phyloP scores from a whole-genome alignment of 164 flowering plant genomes.

The Aristolochia californica region DNA sequence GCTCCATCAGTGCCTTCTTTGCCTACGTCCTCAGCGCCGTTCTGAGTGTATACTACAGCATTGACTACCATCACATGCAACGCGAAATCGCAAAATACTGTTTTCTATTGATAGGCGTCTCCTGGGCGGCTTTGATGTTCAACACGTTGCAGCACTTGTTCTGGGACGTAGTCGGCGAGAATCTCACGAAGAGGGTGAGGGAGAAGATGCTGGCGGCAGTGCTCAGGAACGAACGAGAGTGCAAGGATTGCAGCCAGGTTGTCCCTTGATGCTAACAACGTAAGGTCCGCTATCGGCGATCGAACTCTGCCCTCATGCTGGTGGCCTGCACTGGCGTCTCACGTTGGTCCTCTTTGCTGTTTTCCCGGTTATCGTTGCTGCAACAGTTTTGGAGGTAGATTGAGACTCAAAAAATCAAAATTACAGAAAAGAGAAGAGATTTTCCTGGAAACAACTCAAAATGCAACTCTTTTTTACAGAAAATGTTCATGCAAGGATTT shows the following conservation, averaged over 20 bases:
- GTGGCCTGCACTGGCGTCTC: conserved; percentile 98
- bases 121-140: conserved; percentile 83
- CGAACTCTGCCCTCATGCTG: conserved; percentile 83
- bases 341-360: conserved; percentile 91
- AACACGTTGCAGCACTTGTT: conserved; percentile 85
- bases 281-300: conserved; percentile 95
- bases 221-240: conserved; percentile 83
- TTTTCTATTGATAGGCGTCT: conserved; percentile 77
- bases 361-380: conserved; percentile 94
- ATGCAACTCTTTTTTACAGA: conserved; percentile 54
- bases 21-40: conserved; percentile 95
- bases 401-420: no score
- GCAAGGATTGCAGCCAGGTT: conserved; percentile 78
- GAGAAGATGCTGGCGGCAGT: conserved; percentile 88
- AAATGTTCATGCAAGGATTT: conserved; percentile 96
- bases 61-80: conserved; percentile 62
- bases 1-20: conserved; percentile 79
- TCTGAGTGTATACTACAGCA: conserved; percentile 82
- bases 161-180: conserved; percentile 97
- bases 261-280: conserved; percentile 91
- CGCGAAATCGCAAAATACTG: conserved; percentile 75
- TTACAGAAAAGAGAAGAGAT: no score
- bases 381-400: conserved; percentile 86
- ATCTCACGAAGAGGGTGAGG: conserved; percentile 79
- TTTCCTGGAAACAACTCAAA: no score